Base-by-base conservation (phyloP, 345 rosid genomes). In the Pistacia integerrima region DNA sequence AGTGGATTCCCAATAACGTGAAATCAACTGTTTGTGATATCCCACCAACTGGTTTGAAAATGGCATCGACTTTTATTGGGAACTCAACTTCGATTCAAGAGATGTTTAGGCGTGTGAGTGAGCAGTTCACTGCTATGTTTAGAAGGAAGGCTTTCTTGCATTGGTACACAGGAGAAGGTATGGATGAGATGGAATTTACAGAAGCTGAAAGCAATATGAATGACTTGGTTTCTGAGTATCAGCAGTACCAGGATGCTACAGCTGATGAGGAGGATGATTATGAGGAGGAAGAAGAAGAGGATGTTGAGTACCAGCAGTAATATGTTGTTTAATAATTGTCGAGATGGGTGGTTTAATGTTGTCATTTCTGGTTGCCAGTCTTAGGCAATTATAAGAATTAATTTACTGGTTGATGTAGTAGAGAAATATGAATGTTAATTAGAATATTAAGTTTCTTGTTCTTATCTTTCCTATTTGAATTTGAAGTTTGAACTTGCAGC, bases 121-220 rank as follows among this genome's bases (percentile, higher is more conserved):
- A 83, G 65, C 87, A 85, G 63, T 91, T 89, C 78, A 91, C 91
- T 2, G 90, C 91, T 62, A 87, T 91, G 94, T 89, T 89, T 61
- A 87, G 90, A 90, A 84, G 93, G 81, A 91, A 89, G 78, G 93
- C 93, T 76, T 90, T 90, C 90, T 79, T 87, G 87, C 92, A 89
- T 55, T 86, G 90, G 92, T 90, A 87, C 71, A 89, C 92, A 0
- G 90, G 90, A 7, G 92, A 87, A 72, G 92, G 92, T 0, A 89
- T 89, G 94, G 92, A 90, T 59, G 90, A 90, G 82, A 87, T 90
- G 94, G 92, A 87, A 80, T 86, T 88, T 55, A 87, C 91, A 0
- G 91, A 90, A 81, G 94, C 88, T 4, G 88, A 85, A 57, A 87
- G 85, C 79, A 83, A 87, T 69, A 87, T 85, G 89, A 85, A 88